A percentile compares a stretch with the other conserved stretches of the same genome.
These are phyloP conservation scores for Penstemon newberryi DNA, from an alignment of 257 asterid species.

Conservation along the genomic window DNA sequence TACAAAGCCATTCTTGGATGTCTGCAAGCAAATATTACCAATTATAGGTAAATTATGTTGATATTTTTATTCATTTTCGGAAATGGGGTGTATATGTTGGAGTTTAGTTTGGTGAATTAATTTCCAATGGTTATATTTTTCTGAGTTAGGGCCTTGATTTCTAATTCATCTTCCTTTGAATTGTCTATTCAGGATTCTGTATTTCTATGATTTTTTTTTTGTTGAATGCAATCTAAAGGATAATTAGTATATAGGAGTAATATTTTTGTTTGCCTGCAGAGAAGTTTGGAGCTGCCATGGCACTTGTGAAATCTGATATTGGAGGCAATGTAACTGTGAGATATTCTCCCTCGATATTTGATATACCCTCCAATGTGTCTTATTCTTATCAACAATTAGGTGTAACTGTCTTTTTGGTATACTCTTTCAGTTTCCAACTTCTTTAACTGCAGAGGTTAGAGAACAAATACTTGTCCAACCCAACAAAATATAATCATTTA, in stretches of 20 bases:
- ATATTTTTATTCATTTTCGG: background rate
- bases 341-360: conserved; percentile 17
- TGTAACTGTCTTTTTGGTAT: background rate
- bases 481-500: conserved; percentile 64
- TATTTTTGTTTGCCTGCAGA: conserved; percentile 41
- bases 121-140: background rate
- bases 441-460: conserved; percentile 67
- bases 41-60: conserved; percentile 60
- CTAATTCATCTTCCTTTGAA: background rate
- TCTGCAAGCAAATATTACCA: conserved; percentile 84
- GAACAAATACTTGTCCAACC: conserved; percentile 69
- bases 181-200: background rate
- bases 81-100: too few species aligned
- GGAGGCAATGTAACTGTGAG: conserved; percentile 90
- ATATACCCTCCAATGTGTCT: conserved; percentile 21
- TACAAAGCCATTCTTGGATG: conserved; percentile 86
- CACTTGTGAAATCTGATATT: conserved; percentile 86
- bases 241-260: background rate
- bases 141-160: conserved; percentile 4
- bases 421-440: conserved; percentile 14
- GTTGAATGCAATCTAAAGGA: background rate
- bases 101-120: too few species aligned
- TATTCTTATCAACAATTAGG: conserved; percentile 6
- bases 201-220: background rate
- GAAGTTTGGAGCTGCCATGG: conserved; percentile 94